Conservation (phyloP, 2,329 filamentous ascomycete genomes). For the Paraphoma chrysanthemicola region DNA sequence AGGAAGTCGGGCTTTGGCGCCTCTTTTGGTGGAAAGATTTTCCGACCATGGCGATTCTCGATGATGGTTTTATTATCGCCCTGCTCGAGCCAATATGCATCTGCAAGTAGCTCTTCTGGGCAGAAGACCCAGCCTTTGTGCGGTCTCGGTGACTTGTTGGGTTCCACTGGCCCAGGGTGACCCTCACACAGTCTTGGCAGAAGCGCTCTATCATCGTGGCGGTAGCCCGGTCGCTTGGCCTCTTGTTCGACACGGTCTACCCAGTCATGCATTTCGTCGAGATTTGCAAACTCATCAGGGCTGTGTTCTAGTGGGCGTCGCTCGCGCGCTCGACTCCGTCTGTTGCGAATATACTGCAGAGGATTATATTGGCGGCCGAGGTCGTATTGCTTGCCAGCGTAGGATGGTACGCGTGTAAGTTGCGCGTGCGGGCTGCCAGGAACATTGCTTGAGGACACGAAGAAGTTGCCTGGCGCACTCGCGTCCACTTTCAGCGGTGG, state of each 20-base stretch:
- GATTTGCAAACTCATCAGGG: slow-evolving; percentile 77
- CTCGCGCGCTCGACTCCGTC: slow-evolving; percentile 82
- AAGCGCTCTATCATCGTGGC: slow-evolving; percentile 42
- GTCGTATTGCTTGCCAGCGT: slow-evolving; percentile 45
- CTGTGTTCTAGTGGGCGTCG: slow-evolving; percentile 76
- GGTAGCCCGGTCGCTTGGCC: slow-evolving; percentile 48
- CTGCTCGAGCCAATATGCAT: slow-evolving; percentile 89
- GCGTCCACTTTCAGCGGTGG: slow-evolving; percentile 70
- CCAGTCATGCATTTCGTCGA: slow-evolving; percentile 76
- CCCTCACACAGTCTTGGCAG: slow-evolving; percentile 42
- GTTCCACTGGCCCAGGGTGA: slow-evolving; percentile 25
- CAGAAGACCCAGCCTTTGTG: slow-evolving; percentile 85
- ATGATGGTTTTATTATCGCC: slow-evolving; percentile 79
- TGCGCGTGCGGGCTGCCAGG: slow-evolving; percentile 51
- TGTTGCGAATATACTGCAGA: slow-evolving; percentile 88
- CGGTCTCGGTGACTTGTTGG: slow-evolving; percentile 70
- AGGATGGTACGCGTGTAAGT: slow-evolving; percentile 45
- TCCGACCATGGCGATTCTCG: slow-evolving; percentile 78
- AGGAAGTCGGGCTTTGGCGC: slow-evolving; percentile 34
- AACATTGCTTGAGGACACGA: slow-evolving; percentile 47
- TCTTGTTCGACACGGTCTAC: slow-evolving; percentile 70
- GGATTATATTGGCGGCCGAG: slow-evolving; percentile 85
- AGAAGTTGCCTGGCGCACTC: slow-evolving; percentile 51
- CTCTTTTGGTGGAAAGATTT: slow-evolving; percentile 63
- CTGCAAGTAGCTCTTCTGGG: slow-evolving; percentile 85